Percentiles rank a stretch among this genome's conserved stretches.
phyloP scores from a whole-genome alignment of 768 basidiomycete species.

The Psilocybe tampanensis region DNA sequence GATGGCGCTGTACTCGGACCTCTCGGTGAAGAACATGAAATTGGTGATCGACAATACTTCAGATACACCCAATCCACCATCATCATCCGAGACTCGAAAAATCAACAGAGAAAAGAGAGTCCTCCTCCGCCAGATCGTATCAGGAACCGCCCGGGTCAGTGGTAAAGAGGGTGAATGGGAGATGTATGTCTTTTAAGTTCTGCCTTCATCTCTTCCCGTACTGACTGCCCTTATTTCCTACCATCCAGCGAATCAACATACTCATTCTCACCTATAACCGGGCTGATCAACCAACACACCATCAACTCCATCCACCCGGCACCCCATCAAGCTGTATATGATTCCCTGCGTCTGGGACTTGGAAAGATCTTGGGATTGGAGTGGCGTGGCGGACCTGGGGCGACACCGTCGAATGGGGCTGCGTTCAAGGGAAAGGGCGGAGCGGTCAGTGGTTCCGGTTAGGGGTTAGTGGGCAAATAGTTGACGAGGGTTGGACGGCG shows the following conservation, averaged over 20 bases:
- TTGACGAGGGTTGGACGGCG: too few relatives aligned
- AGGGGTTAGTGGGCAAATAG: too few relatives aligned
- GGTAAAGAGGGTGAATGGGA: slow-evolving; percentile 70
- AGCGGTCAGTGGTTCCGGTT: too few relatives aligned
- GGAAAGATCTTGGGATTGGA: slow-evolving; percentile 39
- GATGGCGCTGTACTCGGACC: slow-evolving; percentile 72
- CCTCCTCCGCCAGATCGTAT: slow-evolving; percentile 54
- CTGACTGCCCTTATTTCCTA: not conserved
- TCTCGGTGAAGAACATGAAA: slow-evolving; percentile 42
- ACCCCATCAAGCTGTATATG: slow-evolving; percentile 72
- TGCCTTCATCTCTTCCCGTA: not conserved
- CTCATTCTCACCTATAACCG: slow-evolving; percentile 66
- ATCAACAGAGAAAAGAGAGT: slow-evolving; percentile 59
- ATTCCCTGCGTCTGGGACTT: slow-evolving; percentile 48
- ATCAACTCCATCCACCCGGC: slow-evolving; percentile 80
- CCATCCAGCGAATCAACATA: slow-evolving; percentile 66
- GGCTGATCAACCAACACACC: slow-evolving; percentile 63
- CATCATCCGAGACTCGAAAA: slow-evolving; percentile 23
- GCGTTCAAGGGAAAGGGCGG: slow-evolving; percentile 17
- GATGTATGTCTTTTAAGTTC: slow-evolving; percentile 49
- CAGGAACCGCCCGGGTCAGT: slow-evolving; percentile 65
- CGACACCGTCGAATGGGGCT: slow-evolving; percentile 16
- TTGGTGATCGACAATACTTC: not conserved
- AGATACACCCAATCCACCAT: slow-evolving; percentile 30
- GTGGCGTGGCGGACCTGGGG: slow-evolving; percentile 16